Percentiles rank a stretch among this genome's conserved stretches.
phyloP scores from a whole-genome alignment of 2,329 filamentous ascomycete genomes.

The Sordariomycetes sp. region DNA sequence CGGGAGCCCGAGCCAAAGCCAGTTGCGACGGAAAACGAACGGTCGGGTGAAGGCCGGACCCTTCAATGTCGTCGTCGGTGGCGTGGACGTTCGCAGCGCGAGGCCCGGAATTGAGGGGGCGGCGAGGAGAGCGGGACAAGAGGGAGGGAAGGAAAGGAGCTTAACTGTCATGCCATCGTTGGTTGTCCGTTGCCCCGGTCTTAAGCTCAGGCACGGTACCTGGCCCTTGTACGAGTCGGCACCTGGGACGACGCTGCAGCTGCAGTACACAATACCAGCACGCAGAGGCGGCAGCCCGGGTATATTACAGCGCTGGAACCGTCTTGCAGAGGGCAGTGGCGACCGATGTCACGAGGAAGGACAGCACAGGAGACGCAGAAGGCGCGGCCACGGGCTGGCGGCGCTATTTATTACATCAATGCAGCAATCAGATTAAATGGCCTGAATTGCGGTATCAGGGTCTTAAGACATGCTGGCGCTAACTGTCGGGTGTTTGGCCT shows the following conservation, averaged over 20 bases:
- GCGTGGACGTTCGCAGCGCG: neutral
- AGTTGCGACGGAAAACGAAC: neutral
- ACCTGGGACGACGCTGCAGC: neutral
- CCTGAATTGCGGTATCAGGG: too few relatives aligned
- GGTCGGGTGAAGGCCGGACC: neutral
- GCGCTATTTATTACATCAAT: neutral
- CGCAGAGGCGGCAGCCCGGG: slow-evolving; percentile 3
- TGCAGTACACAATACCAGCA: neutral
- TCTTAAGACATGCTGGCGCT: too few relatives aligned
- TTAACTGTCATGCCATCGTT: neutral
- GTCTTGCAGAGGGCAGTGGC: neutral
- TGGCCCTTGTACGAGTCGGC: neutral
- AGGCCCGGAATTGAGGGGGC: neutral
- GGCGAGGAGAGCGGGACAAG: neutral
- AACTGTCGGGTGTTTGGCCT: too few relatives aligned
- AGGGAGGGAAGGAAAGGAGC: neutral
- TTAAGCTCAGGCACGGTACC: neutral
- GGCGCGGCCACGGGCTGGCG: neutral
- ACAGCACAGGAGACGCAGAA: neutral
- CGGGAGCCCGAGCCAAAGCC: neutral
- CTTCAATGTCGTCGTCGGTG: slow-evolving; percentile 5
- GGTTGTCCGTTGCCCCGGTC: slow-evolving; percentile 1
- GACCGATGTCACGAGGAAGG: neutral
- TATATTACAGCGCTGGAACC: neutral
- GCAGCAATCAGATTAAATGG: neutral